Conservation (phyloP, 2,329 filamentous ascomycete species). For the Talaromyces pinophilus region DNA sequence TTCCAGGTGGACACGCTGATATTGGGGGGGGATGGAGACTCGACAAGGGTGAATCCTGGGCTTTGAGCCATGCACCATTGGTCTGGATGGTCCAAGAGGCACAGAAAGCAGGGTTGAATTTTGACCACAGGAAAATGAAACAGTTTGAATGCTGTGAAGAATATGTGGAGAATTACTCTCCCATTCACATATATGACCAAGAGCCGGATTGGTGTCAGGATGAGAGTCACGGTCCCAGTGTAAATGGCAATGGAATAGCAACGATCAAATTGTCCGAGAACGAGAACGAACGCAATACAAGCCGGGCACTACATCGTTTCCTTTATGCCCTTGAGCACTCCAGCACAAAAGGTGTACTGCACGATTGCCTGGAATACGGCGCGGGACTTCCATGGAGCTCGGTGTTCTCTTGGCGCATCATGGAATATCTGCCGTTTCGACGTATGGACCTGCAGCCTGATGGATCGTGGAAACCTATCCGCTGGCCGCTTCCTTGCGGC, state of each 20-base stretch:
- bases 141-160: constrained; percentile 64
- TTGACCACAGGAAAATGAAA: constrained; percentile 68
- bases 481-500: constrained; percentile 76
- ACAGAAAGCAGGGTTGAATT: constrained; percentile 65
- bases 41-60: constrained; percentile 54
- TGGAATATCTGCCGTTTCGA: constrained; percentile 80
- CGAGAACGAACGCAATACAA: constrained; percentile 29
- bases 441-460: constrained; percentile 75
- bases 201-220: constrained; percentile 23
- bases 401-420: constrained; percentile 70
- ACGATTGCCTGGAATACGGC: constrained; percentile 69
- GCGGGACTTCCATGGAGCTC: constrained; percentile 58
- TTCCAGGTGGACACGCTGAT: constrained; percentile 75
- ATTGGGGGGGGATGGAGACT: constrained; percentile 75
- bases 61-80: constrained; percentile 67
- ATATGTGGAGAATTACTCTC: constrained; percentile 38
- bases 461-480: constrained; percentile 75
- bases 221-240: constrained; percentile 14
- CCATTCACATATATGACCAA: constrained; percentile 31
- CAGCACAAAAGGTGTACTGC: constrained; percentile 57
- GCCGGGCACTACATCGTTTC: constrained; percentile 49
- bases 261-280: constrained; percentile 20
- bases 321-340: constrained; percentile 61
- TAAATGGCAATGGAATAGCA: constrained; percentile 18
- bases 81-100: constrained; percentile 71